Conservation (phyloP, 2,329 filamentous ascomycete species). For the Metarhizium anisopliae region DNA sequence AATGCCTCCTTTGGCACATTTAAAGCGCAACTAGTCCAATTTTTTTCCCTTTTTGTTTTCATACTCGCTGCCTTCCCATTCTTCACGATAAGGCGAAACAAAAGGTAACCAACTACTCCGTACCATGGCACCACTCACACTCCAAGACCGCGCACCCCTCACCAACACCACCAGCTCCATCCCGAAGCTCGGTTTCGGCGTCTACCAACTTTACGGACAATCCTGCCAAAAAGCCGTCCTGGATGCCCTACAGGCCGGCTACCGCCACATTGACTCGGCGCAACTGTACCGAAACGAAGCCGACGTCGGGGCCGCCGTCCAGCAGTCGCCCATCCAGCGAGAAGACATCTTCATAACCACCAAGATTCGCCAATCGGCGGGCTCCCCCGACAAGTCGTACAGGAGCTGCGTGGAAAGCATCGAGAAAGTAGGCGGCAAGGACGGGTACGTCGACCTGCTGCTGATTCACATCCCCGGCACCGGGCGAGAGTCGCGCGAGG, state of each 20-base stretch:
- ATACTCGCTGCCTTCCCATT: not conserved
- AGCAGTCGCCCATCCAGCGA: constrained; percentile 43
- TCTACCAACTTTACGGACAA: constrained; percentile 50
- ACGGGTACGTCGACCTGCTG: constrained; percentile 63
- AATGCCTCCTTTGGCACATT: too few species aligned
- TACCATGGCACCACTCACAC: constrained; percentile 4
- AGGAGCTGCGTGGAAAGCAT: constrained; percentile 52
- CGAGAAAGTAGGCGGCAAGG: constrained; percentile 44
- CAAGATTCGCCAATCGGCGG: constrained; percentile 46
- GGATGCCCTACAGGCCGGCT: constrained; percentile 47
- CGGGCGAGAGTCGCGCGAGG: constrained; percentile 44
- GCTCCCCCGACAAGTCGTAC: constrained; percentile 49
- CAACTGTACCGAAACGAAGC: constrained; percentile 56
- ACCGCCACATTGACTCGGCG: constrained; percentile 59
- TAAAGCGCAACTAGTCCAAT: too few species aligned
- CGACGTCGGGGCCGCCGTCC: constrained; percentile 57
- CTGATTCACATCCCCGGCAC: constrained; percentile 57
- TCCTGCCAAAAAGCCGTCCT: constrained; percentile 50
- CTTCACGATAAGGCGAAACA: not conserved
- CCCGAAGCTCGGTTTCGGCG: constrained; percentile 62
- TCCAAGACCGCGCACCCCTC: constrained; percentile 13
- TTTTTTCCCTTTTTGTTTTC: too few species aligned
- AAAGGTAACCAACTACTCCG: not conserved
- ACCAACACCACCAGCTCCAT: constrained; percentile 27
- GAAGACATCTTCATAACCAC: constrained; percentile 60